Base-by-base conservation (phyloP, 2,329 filamentous ascomycete genomes). In the Hymenoscyphus fructigenus region DNA sequence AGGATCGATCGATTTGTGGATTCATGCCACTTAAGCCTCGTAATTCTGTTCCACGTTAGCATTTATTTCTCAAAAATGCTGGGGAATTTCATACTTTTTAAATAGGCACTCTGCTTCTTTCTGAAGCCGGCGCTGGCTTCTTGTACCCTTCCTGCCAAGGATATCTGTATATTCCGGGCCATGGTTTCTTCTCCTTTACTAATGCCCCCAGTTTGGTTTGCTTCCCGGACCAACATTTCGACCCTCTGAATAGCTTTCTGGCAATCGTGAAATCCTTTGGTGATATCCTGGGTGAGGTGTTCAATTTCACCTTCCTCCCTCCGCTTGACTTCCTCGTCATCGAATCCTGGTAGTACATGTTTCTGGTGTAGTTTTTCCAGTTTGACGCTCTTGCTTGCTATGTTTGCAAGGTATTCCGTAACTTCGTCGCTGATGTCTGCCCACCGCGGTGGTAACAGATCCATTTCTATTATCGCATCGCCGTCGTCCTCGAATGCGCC, bases 401-500 rank as follows among this genome's bases (percentile, higher is more conserved):
- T 92, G 65, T 91, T 87, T 67, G 86, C 84, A 10, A 99, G 85
- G 53, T 91, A 80, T 65, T 97, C 92, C 34, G 90, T 89, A 66
- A 99, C 92, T 76, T 98, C 93, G 76, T 98, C 95, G 74, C 93
- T 93, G 65, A 97, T 84, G 75, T 99, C 95, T 65, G 94, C 91
- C 95, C 95, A 99, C 66, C 95, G 89, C 61, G 95, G 95, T 28
- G 95, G 95, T 20, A 99, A 84, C 47, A 97, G 82, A 78, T 98
- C 94, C 95, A 99, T 98, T 82, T 99, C 95, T 74, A 99, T 98
- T 64, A 99, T 88, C 23, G 92, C 91, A 78, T 98, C 94, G 75
- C 93, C 93, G 79, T 97, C 92, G 77, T 96, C 91, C 59, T 85
- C 87, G 76, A 91, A 93, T 72, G 89, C 89, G 73, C 85, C 88